Base-by-base conservation (phyloP, 352 stramenopile genomes). In the Phytophthora hibernalis region DNA sequence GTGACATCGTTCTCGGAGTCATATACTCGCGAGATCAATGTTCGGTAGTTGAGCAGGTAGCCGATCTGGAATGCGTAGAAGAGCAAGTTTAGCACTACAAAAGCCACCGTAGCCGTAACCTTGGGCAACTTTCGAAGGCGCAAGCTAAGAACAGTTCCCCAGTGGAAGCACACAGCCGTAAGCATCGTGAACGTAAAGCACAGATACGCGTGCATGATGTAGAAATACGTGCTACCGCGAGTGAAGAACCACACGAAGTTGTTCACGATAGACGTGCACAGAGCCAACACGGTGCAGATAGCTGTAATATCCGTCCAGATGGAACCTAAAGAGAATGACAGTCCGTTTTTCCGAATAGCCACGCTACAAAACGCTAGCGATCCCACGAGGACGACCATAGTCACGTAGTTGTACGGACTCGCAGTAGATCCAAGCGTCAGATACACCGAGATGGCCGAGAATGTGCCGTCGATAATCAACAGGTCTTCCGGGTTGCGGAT, bases 131-230 rank as follows among this genome's bases (percentile, higher is more conserved):
- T 90, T 16, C 89, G 84, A 20, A 96, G 70, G 10, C 85, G 81
- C 26, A 92, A 77, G 53, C 80, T 93, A 18, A 96, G 62, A 43
- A 96, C 87, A 7, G 87, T 93, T 28, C 82, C 89, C 89, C 89
- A 96, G 64, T 96, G 89, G 54, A 93, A 95, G 62, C 87, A 95
- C 56, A 96, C 89, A 4, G 87, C 86, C 18, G 83, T 89, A 20
- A 96, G 74, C 89, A 96, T 96, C 53, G 89, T 96, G 52, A 95
- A 96, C 21, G 87, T 94, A 61, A 96, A 89, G 72, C 87, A 95
- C 43, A 92, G 49, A 35, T 91, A 89, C 37, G 87, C 69, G 11
- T 85, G 77, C 50, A 87, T 89, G 35, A 96, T 79, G 74, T 95
- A 95, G 48, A 95, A 96, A 69, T 91, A 96, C 18, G 81, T 69